Conservation (phyloP, 2,329 filamentous ascomycete species). For the Zelopaecilomyces penicillatus region DNA sequence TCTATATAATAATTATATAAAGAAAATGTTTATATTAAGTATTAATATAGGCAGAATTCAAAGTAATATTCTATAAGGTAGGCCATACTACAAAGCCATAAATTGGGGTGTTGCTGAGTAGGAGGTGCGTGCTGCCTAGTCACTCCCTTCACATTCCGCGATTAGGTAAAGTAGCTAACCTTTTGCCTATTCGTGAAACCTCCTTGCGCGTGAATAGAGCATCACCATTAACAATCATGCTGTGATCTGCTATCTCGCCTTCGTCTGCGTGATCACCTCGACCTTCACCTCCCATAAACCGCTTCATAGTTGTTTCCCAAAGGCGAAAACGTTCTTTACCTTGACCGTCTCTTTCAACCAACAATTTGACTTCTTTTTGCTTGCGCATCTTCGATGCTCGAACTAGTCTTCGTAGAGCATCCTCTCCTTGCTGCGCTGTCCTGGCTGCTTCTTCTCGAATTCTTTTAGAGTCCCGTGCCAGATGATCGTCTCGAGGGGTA, state of each 20-base stretch:
- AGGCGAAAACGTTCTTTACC: slow-evolving; percentile 48
- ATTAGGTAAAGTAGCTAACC: no score
- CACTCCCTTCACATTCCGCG: no score
- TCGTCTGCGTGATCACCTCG: slow-evolving; percentile 26
- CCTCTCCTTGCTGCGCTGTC: slow-evolving; percentile 53
- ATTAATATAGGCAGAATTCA: no score
- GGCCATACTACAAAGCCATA: neutral
- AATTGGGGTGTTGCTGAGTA: no score
- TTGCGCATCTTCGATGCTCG: slow-evolving; percentile 56
- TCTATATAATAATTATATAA: no score
- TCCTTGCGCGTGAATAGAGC: slow-evolving; percentile 45
- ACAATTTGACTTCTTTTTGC: slow-evolving; percentile 53
- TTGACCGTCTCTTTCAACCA: slow-evolving; percentile 43
- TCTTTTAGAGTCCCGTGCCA: slow-evolving; percentile 43
- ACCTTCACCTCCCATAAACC: slow-evolving; percentile 34
- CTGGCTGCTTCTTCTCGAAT: slow-evolving; percentile 52
- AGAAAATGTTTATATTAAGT: neutral
- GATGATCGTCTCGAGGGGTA: slow-evolving; percentile 43
- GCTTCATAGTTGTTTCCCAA: slow-evolving; percentile 55
- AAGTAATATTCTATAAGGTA: neutral
- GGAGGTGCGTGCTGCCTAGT: no score
- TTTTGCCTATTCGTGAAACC: slow-evolving; percentile 37
- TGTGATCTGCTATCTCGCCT: slow-evolving; percentile 51
- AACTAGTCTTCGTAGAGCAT: slow-evolving; percentile 50
- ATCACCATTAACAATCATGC: slow-evolving; percentile 56